phyloP scores from a whole-genome alignment of 2,329 filamentous ascomycete species.

The Nectriaceae sp. region DNA sequence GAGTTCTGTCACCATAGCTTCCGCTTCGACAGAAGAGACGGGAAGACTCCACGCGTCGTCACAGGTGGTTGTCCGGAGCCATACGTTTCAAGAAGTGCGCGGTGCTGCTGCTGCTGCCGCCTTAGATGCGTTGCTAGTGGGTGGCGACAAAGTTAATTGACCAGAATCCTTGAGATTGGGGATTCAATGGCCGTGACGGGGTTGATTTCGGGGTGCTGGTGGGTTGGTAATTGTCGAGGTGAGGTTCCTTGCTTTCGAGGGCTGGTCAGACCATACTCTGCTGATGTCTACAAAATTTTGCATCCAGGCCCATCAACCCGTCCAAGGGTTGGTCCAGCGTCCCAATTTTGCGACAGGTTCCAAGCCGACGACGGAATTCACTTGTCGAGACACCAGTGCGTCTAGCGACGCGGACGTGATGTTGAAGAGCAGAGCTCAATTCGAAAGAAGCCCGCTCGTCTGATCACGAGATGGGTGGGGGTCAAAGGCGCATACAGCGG shows the following conservation, averaged over 20 bases:
- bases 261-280: conserved; percentile 16
- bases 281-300: conserved; percentile 1
- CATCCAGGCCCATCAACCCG: background rate
- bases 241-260: background rate
- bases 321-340: too few species aligned
- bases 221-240: background rate
- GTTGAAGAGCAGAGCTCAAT: too few species aligned
- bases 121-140: too few species aligned
- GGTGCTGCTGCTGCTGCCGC: conserved; percentile 1
- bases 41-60: conserved; percentile 21
- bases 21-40: conserved; percentile 20
- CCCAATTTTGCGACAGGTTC: too few species aligned
- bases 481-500: background rate
- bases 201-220: background rate
- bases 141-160: background rate
- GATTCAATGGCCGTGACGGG: background rate
- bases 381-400: too few species aligned
- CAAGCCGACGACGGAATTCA: too few species aligned
- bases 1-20: conserved; percentile 29
- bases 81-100: conserved; percentile 19
- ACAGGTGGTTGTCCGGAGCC: conserved; percentile 21
- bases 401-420: too few species aligned
- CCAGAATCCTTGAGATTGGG: background rate
- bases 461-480: background rate
- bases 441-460: too few species aligned